Conservation (phyloP, 2,329 filamentous ascomycete species). For the Penicillium expansum region DNA sequence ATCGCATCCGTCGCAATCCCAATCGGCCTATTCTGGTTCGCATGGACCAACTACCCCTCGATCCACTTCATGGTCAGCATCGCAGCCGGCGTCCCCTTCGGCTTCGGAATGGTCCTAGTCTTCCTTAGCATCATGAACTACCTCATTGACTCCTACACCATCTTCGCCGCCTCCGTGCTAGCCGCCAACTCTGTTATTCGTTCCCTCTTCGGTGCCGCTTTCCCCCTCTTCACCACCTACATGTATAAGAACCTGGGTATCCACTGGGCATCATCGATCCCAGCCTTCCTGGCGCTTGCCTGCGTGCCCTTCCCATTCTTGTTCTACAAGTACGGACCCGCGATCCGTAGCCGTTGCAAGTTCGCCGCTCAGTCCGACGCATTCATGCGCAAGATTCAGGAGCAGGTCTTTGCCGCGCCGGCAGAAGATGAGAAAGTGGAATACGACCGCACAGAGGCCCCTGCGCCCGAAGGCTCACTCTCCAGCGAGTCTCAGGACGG, state of each 20-base stretch:
- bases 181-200: slow-evolving; percentile 28
- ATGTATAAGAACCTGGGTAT: slow-evolving; percentile 28
- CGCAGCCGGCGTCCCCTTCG: slow-evolving; percentile 25
- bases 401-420: slow-evolving; percentile 19
- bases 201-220: slow-evolving; percentile 27
- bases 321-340: slow-evolving; percentile 28
- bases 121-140: slow-evolving; percentile 30
- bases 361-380: slow-evolving; percentile 33
- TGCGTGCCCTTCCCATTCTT: slow-evolving; percentile 29
- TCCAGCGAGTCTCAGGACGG: slow-evolving; percentile 28
- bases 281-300: slow-evolving; percentile 26
- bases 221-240: slow-evolving; percentile 29
- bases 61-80: slow-evolving; percentile 28
- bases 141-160: slow-evolving; percentile 28
- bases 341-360: slow-evolving; percentile 25
- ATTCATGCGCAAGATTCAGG: slow-evolving; percentile 38
- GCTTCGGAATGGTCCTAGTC: slow-evolving; percentile 28
- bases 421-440: slow-evolving; percentile 23
- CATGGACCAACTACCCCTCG: slow-evolving; percentile 31
- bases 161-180: slow-evolving; percentile 27
- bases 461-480: slow-evolving; percentile 23
- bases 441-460: slow-evolving; percentile 37
- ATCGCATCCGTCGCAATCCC: slow-evolving; percentile 28
- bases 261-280: slow-evolving; percentile 28
- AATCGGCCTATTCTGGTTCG: slow-evolving; percentile 34